Evolutionary conservation across 2,329 filamentous ascomycete species (phyloP), one percentile per base, ranked within the genome.

Genomic region (Colletotrichum spinosum): DNA sequence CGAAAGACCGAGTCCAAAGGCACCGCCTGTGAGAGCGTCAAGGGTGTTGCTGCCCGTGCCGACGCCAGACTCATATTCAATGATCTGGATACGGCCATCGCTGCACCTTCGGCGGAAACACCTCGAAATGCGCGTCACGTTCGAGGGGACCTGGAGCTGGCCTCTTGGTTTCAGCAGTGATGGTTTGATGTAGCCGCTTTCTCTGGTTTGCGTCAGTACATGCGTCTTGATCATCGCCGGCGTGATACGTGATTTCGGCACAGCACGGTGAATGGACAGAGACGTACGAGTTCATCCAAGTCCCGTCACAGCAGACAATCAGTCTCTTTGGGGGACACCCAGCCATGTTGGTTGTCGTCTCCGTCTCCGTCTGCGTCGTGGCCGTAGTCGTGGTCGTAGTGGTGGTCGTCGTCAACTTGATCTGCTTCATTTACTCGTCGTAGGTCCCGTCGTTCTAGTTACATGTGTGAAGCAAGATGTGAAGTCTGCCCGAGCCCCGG

Each of bases 11-110:
- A 80, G 74, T 2, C 86, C 85, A 69, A 88, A 86, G 2, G 84
- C 82, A 48, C 86, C 86, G 6, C 86, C 85, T 0, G 82, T 81
- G 13, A 88, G 67, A 49, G 78, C 78, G 61, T 86, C 84, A n/a
- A 86, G 59, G 37, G 79, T 68, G 49, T 80, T 81, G 67, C 81
- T 80, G 2, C 82, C 82, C 3, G 85, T 86, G 13, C 87, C 87
- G 35, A 89, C 85, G 17, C 87, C 87, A 8, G 85, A 84, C 71
- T 88, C 85, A 71, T 90, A 90, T 70, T 83, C 85, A 61, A 89
- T 83, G 68, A 89, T 82, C 72, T 89, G 87, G 46, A 86, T 78
- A 15, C 77, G 82, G 38, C 83, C 83, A 71, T 88, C 84, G 39
- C 72, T 76, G 70, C 83, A 84, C 44, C 72, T 77, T 42, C 82